Evolutionary conservation across 495 filamentous ascomycete genomes (phyloP).

Genomic region (Lepidopterella palustris): DNA sequence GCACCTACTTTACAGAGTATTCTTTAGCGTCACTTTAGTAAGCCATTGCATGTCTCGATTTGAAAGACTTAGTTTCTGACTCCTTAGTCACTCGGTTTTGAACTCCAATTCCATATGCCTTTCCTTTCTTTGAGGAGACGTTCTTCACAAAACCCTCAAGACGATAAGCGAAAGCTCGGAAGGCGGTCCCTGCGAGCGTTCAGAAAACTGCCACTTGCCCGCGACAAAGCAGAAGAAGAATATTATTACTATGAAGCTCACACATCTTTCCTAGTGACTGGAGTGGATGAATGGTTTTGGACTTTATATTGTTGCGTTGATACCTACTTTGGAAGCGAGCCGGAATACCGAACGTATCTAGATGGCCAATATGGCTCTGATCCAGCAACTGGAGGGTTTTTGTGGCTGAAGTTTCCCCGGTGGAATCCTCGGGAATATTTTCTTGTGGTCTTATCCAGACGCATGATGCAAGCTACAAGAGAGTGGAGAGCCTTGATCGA

Average conservation of each 20-base stretch:
- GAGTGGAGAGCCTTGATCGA: constrained; percentile 9
- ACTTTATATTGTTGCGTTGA: constrained; percentile 32
- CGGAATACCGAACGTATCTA: constrained; percentile 6
- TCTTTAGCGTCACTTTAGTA: background rate
- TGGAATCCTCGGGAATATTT: constrained; percentile 32
- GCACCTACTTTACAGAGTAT: background rate
- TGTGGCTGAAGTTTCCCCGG: constrained; percentile 15
- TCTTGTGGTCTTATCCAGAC: constrained; percentile 19
- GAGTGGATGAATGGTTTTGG: constrained; percentile 32
- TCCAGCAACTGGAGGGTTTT: constrained; percentile 20
- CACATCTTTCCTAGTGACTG: constrained; percentile 29
- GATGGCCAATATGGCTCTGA: constrained; percentile 8
- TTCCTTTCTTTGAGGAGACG: constrained; percentile 26
- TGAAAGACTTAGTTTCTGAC: background rate
- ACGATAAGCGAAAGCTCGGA: no score
- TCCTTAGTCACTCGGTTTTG: constrained; percentile 9
- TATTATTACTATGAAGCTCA: constrained; percentile 32
- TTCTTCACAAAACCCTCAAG: constrained; percentile 5
- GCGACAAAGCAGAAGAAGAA: background rate
- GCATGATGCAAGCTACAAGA: constrained; percentile 22
- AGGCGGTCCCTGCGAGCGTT: constrained; percentile 20
- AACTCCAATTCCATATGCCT: constrained; percentile 34
- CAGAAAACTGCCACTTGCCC: constrained; percentile 5
- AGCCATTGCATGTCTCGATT: background rate
- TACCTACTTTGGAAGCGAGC: constrained; percentile 26